Conservation (phyloP, 768 basidiomycete genomes). For the Hypholoma sublateritium region DNA sequence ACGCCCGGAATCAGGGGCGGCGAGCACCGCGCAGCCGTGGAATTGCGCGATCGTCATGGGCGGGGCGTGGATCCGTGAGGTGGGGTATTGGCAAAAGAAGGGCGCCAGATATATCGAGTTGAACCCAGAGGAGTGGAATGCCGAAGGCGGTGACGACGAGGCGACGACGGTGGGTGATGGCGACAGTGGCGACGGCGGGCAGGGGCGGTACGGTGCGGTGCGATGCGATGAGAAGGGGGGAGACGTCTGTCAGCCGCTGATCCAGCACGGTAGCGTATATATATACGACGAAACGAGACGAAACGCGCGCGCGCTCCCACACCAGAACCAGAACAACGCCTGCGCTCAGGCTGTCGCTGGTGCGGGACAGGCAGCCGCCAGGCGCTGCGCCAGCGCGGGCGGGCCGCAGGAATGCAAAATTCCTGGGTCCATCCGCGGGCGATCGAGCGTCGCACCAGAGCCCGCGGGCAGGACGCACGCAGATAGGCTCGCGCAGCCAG, state of each 20-base stretch:
- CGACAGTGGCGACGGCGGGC: constrained; percentile 2
- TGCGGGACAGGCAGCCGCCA: not conserved
- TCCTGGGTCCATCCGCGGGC: too few relatives aligned
- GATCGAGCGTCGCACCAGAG: too few relatives aligned
- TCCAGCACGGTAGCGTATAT: not conserved
- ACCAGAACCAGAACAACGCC: constrained; percentile 5
- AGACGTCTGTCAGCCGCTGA: not conserved
- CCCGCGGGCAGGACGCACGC: too few relatives aligned
- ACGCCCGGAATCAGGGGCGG: constrained; percentile 16
- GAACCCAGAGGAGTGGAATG: too few relatives aligned
- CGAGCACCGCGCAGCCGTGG: constrained; percentile 20
- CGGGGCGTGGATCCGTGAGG: not conserved
- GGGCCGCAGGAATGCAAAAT: too few relatives aligned
- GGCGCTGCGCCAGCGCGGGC: not conserved
- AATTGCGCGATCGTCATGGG: constrained; percentile 23
- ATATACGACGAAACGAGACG: not conserved
- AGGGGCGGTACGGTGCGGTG: too few relatives aligned
- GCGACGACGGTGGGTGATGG: too few relatives aligned
- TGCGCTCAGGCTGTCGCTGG: not conserved
- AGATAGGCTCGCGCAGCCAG: not conserved
- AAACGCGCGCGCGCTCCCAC: constrained; percentile 11
- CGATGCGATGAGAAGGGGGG: not conserved
- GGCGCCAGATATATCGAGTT: too few relatives aligned
- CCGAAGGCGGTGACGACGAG: too few relatives aligned
- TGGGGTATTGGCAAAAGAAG: too few relatives aligned